Evolutionary conservation across 2,329 filamentous ascomycete genomes (phyloP).

Genomic region (Penicillium sp.): DNA sequence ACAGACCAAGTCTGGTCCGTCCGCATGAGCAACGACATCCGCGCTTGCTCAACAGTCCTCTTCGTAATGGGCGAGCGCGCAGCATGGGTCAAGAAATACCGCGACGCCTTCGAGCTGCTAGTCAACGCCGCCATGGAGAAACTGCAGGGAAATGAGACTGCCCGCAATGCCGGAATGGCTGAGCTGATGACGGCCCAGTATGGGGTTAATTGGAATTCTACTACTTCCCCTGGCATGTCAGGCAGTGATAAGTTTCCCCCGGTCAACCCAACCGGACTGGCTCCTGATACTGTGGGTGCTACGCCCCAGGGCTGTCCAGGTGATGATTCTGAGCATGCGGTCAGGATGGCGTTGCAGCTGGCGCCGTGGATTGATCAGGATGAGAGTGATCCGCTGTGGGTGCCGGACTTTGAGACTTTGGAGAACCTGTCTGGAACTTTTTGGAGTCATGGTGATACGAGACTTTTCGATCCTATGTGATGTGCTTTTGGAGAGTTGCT

Average conservation of each 20-base stretch:
- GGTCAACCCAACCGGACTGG: conserved; percentile 8
- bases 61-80: conserved; percentile 52
- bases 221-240: conserved; percentile 14
- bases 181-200: conserved; percentile 42
- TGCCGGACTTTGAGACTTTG: conserved; percentile 40
- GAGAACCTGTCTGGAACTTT: conserved; percentile 31
- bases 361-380: conserved; percentile 42
- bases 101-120: conserved; percentile 49
- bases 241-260: conserved; percentile 15
- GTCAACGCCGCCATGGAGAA: conserved; percentile 50
- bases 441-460: conserved; percentile 29
- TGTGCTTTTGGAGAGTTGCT: not conserved
- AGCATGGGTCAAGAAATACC: conserved; percentile 48
- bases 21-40: conserved; percentile 49
- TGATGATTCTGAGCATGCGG: conserved; percentile 32
- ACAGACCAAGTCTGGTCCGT: conserved; percentile 49
- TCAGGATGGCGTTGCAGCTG: conserved; percentile 39
- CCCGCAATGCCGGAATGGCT: conserved; percentile 36
- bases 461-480: conserved; percentile 31
- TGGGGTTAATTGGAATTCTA: conserved; percentile 12
- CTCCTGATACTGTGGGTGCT: conserved; percentile 9
- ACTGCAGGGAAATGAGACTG: conserved; percentile 38
- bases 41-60: conserved; percentile 49
- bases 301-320: conserved; percentile 12
- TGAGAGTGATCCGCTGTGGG: conserved; percentile 37